Conservation (phyloP, 768 basidiomycete genomes). For the Naganishia antarctica region DNA sequence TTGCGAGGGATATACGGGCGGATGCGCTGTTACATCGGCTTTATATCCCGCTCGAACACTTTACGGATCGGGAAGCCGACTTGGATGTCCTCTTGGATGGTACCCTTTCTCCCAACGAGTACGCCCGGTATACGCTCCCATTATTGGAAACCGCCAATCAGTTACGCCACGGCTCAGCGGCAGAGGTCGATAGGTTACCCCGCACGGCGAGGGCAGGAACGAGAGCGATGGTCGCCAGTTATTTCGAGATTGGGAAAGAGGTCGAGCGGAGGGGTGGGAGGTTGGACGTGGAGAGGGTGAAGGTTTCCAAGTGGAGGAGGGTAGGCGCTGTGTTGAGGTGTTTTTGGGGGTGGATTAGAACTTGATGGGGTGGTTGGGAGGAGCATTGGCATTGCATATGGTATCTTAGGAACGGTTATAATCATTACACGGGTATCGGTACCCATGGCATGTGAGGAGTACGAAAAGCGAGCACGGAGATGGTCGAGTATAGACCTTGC, state of each 20-base stretch:
- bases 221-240: slow-evolving; percentile 47
- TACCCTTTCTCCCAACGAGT: background rate
- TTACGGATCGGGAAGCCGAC: slow-evolving; percentile 27
- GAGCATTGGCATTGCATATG: too few species aligned
- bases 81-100: background rate
- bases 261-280: slow-evolving; percentile 30
- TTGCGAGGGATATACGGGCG: slow-evolving; percentile 48
- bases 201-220: slow-evolving; percentile 43
- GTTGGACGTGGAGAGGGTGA: slow-evolving; percentile 21
- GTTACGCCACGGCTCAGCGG: slow-evolving; percentile 32
- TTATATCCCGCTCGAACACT: slow-evolving; percentile 43
- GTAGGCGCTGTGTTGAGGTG: background rate
- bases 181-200: slow-evolving; percentile 38
- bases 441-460: too few species aligned
- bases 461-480: too few species aligned
- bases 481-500: too few species aligned
- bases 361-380: too few species aligned
- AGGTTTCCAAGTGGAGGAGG: slow-evolving; percentile 5
- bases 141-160: slow-evolving; percentile 40
- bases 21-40: slow-evolving; percentile 44
- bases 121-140: slow-evolving; percentile 32
- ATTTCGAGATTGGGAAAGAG: slow-evolving; percentile 47
- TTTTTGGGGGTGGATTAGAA: slow-evolving; percentile 2
- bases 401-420: too few species aligned
- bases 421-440: too few species aligned